Evolutionary conservation across 192 early-diverging fungal species (phyloP).

Genomic region (Umbelopsis sp.): DNA sequence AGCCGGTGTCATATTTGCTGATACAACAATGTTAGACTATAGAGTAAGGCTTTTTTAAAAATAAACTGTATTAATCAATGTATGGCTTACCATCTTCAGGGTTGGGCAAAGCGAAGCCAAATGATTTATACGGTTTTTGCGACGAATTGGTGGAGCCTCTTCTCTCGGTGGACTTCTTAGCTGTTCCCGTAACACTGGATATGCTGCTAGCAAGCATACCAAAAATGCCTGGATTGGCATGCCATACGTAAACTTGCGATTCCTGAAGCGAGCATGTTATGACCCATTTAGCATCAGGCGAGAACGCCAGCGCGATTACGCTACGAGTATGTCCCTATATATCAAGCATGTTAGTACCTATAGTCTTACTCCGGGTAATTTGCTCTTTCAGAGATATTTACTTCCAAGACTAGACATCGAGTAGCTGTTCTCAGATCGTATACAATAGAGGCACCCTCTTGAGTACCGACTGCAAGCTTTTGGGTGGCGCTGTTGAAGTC

Average conservation of each 20-base stretch:
- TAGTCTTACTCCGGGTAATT: not conserved
- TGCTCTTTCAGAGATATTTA: conserved; percentile 17
- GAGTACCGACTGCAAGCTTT: conserved; percentile 75
- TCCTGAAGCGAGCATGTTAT: conserved; percentile 73
- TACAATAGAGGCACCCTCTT: conserved; percentile 73
- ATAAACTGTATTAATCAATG: not conserved
- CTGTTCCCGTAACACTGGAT: conserved; percentile 23
- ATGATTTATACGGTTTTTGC: conserved; percentile 48
- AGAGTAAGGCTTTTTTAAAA: not conserved
- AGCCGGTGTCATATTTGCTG: conserved; percentile 29
- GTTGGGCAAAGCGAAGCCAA: conserved; percentile 41
- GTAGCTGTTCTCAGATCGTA: conserved; percentile 87
- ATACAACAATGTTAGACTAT: not conserved
- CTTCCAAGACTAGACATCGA: conserved; percentile 74
- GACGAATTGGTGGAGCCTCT: conserved; percentile 31
- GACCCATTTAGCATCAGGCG: conserved; percentile 76
- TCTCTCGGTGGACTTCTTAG: conserved; percentile 10
- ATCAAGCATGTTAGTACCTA: not conserved
- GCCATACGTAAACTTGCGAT: conserved; percentile 74
- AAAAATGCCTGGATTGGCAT: conserved; percentile 70
- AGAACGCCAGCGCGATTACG: conserved; percentile 74
- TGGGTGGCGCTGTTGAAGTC: conserved; percentile 76
- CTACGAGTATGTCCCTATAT: conserved; percentile 67
- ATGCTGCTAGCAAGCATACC: conserved; percentile 59
- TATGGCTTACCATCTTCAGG: conserved; percentile 36